These are phyloP conservation scores for Hevea brasiliensis DNA, from an alignment of 345 rosid species.

Conservation along the genomic window DNA sequence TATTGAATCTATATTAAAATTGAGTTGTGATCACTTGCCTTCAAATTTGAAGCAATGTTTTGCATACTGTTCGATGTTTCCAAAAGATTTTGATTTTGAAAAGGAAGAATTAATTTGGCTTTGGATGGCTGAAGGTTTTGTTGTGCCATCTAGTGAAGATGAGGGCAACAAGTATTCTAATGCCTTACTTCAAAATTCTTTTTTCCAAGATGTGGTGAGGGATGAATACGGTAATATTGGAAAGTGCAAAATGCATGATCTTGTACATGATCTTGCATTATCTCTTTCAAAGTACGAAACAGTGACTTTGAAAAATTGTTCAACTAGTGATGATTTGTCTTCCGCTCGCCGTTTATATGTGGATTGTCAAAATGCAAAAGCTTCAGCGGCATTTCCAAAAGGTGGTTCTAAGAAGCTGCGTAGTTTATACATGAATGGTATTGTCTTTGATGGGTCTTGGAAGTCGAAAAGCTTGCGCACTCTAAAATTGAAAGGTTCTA, in stretches of 20 bases:
- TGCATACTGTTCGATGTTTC: slow-evolving; percentile 10
- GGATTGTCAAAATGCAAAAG: neutral
- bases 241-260: slow-evolving; percentile 29
- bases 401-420: neutral
- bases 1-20: slow-evolving; percentile 1
- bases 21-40: slow-evolving; percentile 15
- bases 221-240: neutral
- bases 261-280: slow-evolving; percentile 23
- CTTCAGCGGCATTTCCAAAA: neutral
- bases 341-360: neutral
- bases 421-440: neutral
- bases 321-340: too few species aligned
- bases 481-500: neutral
- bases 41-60: neutral
- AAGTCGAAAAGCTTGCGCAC: neutral
- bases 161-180: slow-evolving; percentile 21
- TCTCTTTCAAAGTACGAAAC: slow-evolving; percentile 15
- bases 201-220: slow-evolving; percentile 19
- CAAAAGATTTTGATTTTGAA: neutral
- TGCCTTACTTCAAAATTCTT: slow-evolving; percentile 18
- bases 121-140: slow-evolving; percentile 14
- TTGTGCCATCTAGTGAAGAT: neutral
- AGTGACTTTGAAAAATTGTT: neutral
- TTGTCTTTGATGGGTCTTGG: too few species aligned
- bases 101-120: neutral